phyloP scores from a whole-genome alignment of 352 stramenopile genomes.

The Phytophthora podocarpi region DNA sequence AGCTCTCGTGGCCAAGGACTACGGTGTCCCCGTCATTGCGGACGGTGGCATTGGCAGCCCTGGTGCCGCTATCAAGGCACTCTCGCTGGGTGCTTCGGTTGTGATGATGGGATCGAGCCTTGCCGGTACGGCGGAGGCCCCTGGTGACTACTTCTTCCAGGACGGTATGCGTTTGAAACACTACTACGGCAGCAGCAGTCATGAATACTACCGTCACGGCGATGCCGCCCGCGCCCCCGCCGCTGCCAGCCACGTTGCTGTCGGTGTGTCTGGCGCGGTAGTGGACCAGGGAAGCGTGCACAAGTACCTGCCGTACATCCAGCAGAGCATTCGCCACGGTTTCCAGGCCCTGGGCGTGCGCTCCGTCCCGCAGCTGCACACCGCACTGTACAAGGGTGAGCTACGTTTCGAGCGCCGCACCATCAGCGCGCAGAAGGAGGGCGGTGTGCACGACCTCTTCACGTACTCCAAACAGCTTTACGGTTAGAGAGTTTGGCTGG shows the following conservation, averaged over 20 bases:
- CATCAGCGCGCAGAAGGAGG: slow-evolving; percentile 97
- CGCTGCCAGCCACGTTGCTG: slow-evolving; percentile 94
- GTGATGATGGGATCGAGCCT: slow-evolving; percentile 99
- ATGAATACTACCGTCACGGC: slow-evolving; percentile 83
- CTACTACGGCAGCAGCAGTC: slow-evolving; percentile 98
- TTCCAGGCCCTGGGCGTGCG: slow-evolving; percentile 96
- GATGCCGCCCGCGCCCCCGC: slow-evolving; percentile 78
- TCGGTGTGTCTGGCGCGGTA: slow-evolving; percentile 97
- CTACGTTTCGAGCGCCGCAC: slow-evolving; percentile 97
- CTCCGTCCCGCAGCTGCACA: slow-evolving; percentile 87
- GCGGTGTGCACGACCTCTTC: slow-evolving; percentile 97
- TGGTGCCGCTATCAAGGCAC: slow-evolving; percentile 97
- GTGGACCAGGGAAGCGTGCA: slow-evolving; percentile 98
- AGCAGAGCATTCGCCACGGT: slow-evolving; percentile 96
- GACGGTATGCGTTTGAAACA: slow-evolving; percentile 98
- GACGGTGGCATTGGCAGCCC: slow-evolving; percentile 98
- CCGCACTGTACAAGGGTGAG: slow-evolving; percentile 65
- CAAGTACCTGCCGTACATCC: slow-evolving; percentile 98
- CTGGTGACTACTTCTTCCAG: slow-evolving; percentile 99
- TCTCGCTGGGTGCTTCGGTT: slow-evolving; percentile 95
- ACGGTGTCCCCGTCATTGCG: slow-evolving; percentile 97
- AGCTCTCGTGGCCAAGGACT: slow-evolving; percentile 90
- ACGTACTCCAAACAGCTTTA: slow-evolving; percentile 93
- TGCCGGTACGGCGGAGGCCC: slow-evolving; percentile 96
- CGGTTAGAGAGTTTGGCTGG: slow-evolving; percentile 28